A percentile compares a stretch with the other conserved stretches of the same genome.
These are phyloP conservation scores for Pichia eremophila DNA, from an alignment of 805 yeast genomes.

Conservation along the genomic window DNA sequence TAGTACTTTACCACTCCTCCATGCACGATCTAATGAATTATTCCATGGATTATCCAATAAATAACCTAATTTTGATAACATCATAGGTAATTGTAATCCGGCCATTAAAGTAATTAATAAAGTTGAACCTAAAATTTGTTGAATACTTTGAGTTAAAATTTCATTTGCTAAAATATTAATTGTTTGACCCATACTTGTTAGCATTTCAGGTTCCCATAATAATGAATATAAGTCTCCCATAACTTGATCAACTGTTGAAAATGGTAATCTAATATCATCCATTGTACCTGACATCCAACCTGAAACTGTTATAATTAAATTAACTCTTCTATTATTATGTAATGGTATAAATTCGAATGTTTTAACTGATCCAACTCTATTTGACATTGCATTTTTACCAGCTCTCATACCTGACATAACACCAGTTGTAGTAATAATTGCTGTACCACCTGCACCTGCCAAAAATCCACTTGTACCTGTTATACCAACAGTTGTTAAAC, in stretches of 20 bases:
- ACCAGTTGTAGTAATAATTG: constrained; percentile 86
- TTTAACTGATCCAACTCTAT: constrained; percentile 82
- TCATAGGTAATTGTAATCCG: constrained; percentile 88
- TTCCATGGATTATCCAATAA: constrained; percentile 96
- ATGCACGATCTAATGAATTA: constrained; percentile 91
- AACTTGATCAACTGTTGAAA: constrained; percentile 92
- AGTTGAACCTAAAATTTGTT: constrained; percentile 90
- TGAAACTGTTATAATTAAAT: constrained; percentile 77
- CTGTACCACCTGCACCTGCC: constrained; percentile 96
- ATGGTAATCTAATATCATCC: constrained; percentile 95
- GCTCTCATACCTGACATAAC: constrained; percentile 85
- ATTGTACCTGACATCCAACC: constrained; percentile 97
- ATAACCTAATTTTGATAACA: constrained; percentile 79
- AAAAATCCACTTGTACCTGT: constrained; percentile 87
- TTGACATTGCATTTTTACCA: constrained; percentile 76
- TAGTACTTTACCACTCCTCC: constrained; percentile 86
- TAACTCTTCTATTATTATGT: constrained; percentile 83
- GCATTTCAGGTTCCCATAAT: constrained; percentile 97
- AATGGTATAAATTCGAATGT: constrained; percentile 92
- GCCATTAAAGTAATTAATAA: constrained; percentile 84
- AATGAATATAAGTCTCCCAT: constrained; percentile 94
- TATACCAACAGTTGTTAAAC: constrained; percentile 88
- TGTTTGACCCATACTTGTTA: constrained; percentile 92
- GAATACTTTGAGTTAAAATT: constrained; percentile 84
- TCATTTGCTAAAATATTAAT: constrained; percentile 89